phyloP scores from a whole-genome alignment of 148 eudicot species.

The Rhododendron simsii region DNA sequence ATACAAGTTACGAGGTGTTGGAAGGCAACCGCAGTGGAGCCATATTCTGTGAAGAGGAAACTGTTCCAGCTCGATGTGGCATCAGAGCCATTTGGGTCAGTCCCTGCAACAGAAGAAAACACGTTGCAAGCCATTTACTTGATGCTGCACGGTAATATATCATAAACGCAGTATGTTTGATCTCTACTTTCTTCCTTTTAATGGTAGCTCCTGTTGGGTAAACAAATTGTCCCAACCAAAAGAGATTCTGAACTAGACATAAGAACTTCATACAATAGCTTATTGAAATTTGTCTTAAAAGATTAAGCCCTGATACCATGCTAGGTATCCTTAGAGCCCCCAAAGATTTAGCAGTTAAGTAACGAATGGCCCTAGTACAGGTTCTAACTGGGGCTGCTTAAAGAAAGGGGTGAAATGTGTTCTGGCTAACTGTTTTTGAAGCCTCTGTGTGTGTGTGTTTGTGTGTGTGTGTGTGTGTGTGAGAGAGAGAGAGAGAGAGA shows the following conservation, averaged over 20 bases:
- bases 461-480: too few species aligned
- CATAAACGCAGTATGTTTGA: neutral
- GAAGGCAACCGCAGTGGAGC: slow-evolving; percentile 38
- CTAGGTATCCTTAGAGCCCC: too few species aligned
- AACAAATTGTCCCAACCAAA: neutral
- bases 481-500: too few species aligned
- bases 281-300: neutral
- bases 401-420: neutral
- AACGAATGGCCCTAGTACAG: neutral
- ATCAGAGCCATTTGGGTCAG: slow-evolving; percentile 92
- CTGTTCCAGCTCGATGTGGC: slow-evolving; percentile 66
- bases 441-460: neutral
- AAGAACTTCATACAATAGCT: neutral
- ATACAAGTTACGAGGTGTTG: slow-evolving; percentile 15
- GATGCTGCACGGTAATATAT: slow-evolving; percentile 77
- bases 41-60: slow-evolving; percentile 61
- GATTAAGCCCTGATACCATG: neutral
- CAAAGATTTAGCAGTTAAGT: neutral
- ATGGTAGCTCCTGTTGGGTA: neutral
- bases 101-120: slow-evolving; percentile 81
- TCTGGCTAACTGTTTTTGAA: neutral
- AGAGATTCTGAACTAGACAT: neutral
- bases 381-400: neutral
- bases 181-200: neutral
- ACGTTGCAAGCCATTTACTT: slow-evolving; percentile 66